Conservation (phyloP, 1,139 yeast species). For the Taiozyma onychis region DNA sequence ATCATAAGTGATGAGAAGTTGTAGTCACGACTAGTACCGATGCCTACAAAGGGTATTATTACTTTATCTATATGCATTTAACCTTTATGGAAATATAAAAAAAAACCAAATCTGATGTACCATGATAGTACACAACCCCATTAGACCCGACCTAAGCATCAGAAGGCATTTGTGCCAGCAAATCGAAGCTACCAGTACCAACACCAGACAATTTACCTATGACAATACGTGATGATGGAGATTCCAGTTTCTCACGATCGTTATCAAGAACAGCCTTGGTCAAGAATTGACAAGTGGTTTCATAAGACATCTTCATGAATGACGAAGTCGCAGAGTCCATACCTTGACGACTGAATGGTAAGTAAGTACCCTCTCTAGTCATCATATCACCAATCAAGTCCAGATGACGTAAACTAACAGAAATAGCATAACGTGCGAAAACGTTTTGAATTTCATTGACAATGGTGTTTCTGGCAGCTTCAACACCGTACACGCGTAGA, state of each 20-base stretch:
- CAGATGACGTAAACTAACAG: constrained; percentile 90
- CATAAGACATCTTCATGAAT: constrained; percentile 98
- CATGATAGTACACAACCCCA: not conserved
- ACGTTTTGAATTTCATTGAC: constrained; percentile 95
- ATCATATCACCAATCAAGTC: constrained; percentile 97
- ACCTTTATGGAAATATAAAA: not conserved
- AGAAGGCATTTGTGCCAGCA: constrained; percentile 60
- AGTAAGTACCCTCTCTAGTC: constrained; percentile 97
- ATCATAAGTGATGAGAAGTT: not conserved
- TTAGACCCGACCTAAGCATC: constrained; percentile 6
- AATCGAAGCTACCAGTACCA: constrained; percentile 96
- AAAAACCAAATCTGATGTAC: constrained; percentile 2
- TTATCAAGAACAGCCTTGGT: constrained; percentile 95
- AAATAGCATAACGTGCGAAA: constrained; percentile 93
- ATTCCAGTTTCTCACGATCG: constrained; percentile 80
- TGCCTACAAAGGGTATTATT: not conserved
- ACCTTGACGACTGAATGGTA: constrained; percentile 98
- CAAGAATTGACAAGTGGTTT: constrained; percentile 95
- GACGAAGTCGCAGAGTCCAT: constrained; percentile 94
- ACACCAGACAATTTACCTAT: constrained; percentile 86
- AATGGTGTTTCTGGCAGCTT: constrained; percentile 96
- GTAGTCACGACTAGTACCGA: not conserved
- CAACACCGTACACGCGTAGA: constrained; percentile 90
- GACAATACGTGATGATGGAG: constrained; percentile 95
- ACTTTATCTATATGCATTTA: constrained; percentile 3